phyloP scores from a whole-genome alignment of 352 stramenopile species.

The Globisporangium nagaii region DNA sequence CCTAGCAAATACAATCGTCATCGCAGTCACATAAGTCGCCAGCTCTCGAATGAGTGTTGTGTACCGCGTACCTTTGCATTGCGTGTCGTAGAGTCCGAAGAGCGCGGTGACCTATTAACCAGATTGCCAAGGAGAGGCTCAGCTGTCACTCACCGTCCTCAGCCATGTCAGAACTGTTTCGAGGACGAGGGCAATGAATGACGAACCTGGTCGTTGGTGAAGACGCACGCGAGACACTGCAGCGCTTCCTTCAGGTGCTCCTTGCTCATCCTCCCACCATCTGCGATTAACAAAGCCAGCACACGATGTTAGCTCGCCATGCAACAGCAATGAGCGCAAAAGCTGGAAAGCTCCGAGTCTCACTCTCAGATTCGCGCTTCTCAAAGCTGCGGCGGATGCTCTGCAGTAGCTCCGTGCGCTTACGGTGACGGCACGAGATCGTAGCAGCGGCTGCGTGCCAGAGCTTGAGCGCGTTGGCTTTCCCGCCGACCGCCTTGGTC shows the following conservation, averaged over 20 bases:
- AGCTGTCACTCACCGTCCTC: background rate
- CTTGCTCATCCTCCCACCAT: constrained; percentile 42
- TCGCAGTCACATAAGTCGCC: constrained; percentile 1
- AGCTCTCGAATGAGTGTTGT: background rate
- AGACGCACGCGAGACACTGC: constrained; percentile 38
- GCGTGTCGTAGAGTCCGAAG: constrained; percentile 37
- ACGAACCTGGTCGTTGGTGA: constrained; percentile 54
- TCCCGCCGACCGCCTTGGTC: constrained; percentile 26
- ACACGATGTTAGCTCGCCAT: background rate
- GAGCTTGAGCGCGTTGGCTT: constrained; percentile 21
- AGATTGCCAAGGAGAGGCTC: background rate
- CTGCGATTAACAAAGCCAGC: constrained; percentile 13
- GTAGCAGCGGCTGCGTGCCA: constrained; percentile 30
- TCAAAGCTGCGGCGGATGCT: constrained; percentile 51
- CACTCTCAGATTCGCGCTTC: constrained; percentile 44
- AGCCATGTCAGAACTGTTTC: too few species aligned
- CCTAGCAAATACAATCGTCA: constrained; percentile 12
- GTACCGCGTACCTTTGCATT: constrained; percentile 26
- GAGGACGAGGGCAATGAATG: background rate
- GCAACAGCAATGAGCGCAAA: background rate
- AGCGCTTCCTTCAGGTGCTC: constrained; percentile 48
- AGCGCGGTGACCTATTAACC: constrained; percentile 32
- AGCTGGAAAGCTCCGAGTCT: background rate
- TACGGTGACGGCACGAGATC: constrained; percentile 33
- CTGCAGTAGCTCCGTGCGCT: constrained; percentile 45